These are phyloP conservation scores for Puccinia hordei DNA, from an alignment of 1,284 basidiomycete genomes.

Conservation along the genomic window DNA sequence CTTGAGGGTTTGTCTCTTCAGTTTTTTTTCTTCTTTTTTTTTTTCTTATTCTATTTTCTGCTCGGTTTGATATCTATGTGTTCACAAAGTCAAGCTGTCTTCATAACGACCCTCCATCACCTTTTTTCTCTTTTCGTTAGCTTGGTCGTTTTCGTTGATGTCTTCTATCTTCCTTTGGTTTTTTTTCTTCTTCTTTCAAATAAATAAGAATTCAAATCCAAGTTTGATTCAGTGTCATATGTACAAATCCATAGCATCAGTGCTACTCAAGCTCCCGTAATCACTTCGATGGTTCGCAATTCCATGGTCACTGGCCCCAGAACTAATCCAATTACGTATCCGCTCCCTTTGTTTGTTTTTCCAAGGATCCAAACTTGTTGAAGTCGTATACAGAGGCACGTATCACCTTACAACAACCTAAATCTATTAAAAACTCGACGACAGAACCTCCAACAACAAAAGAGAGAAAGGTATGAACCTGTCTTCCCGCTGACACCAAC, in stretches of 20 bases:
- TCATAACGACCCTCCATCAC: neutral
- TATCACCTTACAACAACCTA: slow-evolving; percentile 9
- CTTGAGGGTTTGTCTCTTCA: slow-evolving; percentile 31
- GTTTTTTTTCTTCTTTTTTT: neutral
- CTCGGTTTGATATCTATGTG: neutral
- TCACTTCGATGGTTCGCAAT: neutral
- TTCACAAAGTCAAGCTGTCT: neutral
- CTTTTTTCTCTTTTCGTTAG: neutral
- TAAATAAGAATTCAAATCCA: slow-evolving; percentile 39
- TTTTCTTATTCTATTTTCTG: neutral
- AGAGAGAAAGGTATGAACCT: neutral
- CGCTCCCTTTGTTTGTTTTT: neutral
- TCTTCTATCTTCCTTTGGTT: neutral
- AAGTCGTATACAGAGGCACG: slow-evolving; percentile 15
- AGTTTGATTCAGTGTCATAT: slow-evolving; percentile 23
- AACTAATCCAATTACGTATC: neutral
- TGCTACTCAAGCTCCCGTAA: slow-evolving; percentile 44
- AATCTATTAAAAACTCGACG: neutral
- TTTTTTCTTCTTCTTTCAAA: neutral
- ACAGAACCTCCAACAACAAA: neutral
- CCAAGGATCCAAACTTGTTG: slow-evolving; percentile 37
- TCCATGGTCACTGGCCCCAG: neutral
- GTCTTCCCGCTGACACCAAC: too few species aligned
- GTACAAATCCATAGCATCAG: slow-evolving; percentile 38
- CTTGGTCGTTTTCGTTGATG: slow-evolving; percentile 2